phyloP scores from a whole-genome alignment of 164 flowering plant genomes.

The Chimonanthus praecox region DNA sequence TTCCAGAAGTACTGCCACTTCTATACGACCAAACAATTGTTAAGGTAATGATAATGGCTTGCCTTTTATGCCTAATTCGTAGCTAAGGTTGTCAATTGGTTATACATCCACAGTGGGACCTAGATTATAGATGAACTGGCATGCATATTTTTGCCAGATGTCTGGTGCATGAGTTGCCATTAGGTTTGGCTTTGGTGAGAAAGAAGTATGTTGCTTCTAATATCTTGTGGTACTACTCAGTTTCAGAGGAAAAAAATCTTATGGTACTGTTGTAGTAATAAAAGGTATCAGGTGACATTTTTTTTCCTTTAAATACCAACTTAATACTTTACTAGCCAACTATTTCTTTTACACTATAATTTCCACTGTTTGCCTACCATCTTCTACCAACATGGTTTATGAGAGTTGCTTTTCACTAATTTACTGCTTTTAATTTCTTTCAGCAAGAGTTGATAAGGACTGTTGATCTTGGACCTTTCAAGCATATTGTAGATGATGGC shows the following conservation, averaged over 20 bases:
- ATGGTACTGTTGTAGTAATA: no score
- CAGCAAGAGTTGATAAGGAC: conserved; percentile 97
- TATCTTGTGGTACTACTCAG: no score
- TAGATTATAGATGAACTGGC: background rate
- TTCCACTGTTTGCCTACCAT: no score
- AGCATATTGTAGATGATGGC: conserved; percentile 98
- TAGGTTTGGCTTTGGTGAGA: no score
- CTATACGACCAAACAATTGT: conserved; percentile 94
- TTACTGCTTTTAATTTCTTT: conserved; percentile 15
- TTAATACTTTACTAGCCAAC: no score
- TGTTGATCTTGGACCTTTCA: conserved; percentile 99
- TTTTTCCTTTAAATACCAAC: no score
- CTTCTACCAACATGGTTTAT: background rate
- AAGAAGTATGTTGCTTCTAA: no score
- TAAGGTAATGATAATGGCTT: conserved; percentile 47
- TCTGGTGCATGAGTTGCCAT: background rate
- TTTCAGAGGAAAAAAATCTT: no score
- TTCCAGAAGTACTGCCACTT: conserved; percentile 88
- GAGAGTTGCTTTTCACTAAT: background rate
- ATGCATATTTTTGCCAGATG: background rate
- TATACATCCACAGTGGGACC: background rate
- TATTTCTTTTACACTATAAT: no score
- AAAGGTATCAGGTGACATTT: no score
- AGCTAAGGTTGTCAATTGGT: background rate
- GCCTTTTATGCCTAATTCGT: background rate